Evolutionary conservation across 257 asterid species (phyloP), one percentile per base, ranked within the genome.

Genomic region (Primulina huaijiensis): DNA sequence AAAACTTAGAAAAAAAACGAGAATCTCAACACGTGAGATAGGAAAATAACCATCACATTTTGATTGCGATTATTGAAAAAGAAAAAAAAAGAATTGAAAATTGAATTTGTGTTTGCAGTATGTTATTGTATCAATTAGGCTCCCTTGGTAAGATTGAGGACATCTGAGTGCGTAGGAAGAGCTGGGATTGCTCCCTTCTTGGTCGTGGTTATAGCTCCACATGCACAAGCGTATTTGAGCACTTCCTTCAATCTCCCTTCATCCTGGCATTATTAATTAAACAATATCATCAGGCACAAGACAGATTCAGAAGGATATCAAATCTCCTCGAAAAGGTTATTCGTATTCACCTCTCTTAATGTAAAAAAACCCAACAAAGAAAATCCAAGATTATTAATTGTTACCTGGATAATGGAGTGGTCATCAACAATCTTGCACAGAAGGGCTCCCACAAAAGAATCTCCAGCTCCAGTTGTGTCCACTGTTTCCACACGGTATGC

Each of bases 101-200:
- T 17, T 16, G 20, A 2, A 2, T 6, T 8, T 14, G 14, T 37
- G 8, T 23, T 35, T 27, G 14, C 38, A 50, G 9, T 4, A 43
- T 43, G 4, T 10, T 43, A 20, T 16, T 50, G 57, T 16, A 16
- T 65, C 76, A 71, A 76, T 46, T 74, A 59, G 35, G 67, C 46
- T 75, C 72, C 80, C 27, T 73, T 77, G 10, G 90, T 64, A 19
- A 93, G 60, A 56, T 71, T 6, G 6, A 83, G 80, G 67, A 72
- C 94, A 6, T 90, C 95, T 46, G 88, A 12, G 57, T 68, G 95
- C 0, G 73, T 75, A 10, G 98, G 98, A 17, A 90, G 92, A 38
- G 97, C 98, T 11, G 97, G 98, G 72, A 93, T 93, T 16, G 98
- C 98, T 37, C 98, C 98, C 81, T 90, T 93, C 40, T 90, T 93